Evolutionary conservation across 2,329 filamentous ascomycete genomes (phyloP).

Genomic region (Aspergillus tamarii): DNA sequence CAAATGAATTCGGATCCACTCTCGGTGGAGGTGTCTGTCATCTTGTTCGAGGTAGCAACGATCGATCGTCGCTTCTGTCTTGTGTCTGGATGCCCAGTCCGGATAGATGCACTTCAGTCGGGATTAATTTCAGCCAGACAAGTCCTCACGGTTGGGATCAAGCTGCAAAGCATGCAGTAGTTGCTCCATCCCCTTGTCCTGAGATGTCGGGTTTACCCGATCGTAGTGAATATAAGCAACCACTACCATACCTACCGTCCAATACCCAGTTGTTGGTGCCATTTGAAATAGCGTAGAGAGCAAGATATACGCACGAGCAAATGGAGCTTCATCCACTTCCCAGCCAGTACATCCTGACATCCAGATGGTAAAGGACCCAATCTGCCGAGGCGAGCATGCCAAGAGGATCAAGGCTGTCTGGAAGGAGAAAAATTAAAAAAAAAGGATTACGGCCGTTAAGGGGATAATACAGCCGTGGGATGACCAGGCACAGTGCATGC

Average conservation of each 20-base stretch:
- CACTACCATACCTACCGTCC: background rate
- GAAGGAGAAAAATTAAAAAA: background rate
- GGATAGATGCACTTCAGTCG: background rate
- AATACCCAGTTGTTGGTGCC: background rate
- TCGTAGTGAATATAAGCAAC: background rate
- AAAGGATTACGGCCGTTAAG: constrained; percentile 9
- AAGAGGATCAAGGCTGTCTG: constrained; percentile 18
- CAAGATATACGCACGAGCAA: background rate
- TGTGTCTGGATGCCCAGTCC: background rate
- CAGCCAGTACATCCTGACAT: background rate
- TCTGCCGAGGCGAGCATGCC: constrained; percentile 10
- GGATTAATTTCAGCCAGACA: background rate
- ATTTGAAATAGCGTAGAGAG: background rate
- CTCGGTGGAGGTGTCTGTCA: background rate
- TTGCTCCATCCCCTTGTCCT: background rate
- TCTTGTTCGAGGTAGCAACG: background rate
- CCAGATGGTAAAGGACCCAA: constrained; percentile 8
- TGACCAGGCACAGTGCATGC: background rate
- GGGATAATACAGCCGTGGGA: background rate
- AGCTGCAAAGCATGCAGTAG: background rate
- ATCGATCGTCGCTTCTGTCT: background rate
- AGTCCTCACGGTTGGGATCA: background rate
- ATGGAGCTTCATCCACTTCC: background rate
- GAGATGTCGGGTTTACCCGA: constrained; percentile 1
- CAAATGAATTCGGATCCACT: background rate